Percentiles rank a stretch among this genome's conserved stretches.
Conservation (phyloP, 148 eudicot species). For the Oxyria digyna region DNA sequence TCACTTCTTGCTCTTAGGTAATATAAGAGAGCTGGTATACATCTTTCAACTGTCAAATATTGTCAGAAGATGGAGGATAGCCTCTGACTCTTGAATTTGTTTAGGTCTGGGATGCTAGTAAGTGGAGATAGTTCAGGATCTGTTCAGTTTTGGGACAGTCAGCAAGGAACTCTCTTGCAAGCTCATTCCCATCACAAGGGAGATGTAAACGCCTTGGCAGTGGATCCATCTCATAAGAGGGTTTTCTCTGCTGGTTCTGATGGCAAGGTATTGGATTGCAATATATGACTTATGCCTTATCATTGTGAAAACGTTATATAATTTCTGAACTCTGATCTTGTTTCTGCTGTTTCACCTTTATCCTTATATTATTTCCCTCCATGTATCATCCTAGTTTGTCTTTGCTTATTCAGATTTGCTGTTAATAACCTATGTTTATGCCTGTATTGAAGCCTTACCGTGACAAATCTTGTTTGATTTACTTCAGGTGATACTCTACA, state of each 20-base stretch:
- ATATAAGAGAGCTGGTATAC: not conserved
- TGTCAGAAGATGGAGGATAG: not conserved
- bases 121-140: conserved; percentile 91
- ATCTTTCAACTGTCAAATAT: not conserved
- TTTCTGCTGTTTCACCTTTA: not conserved
- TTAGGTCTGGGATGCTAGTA: conserved; percentile 71
- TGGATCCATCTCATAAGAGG: conserved; percentile 64
- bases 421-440: not conserved
- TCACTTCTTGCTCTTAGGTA: conserved; percentile 81
- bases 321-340: not conserved
- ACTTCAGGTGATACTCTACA: conserved; percentile 65
- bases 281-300: not conserved
- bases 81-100: not conserved
- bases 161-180: conserved; percentile 79
- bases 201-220: conserved; percentile 77
- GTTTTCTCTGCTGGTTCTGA: conserved; percentile 93
- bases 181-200: conserved; percentile 81
- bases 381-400: too few species aligned
- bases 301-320: not conserved
- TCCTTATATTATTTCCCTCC: not conserved
- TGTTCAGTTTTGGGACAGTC: conserved; percentile 91
- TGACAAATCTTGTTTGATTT: not conserved
- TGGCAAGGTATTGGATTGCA: conserved; percentile 57
- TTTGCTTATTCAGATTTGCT: not conserved
- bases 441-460: not conserved